Percentiles rank a stretch among this genome's conserved stretches.
Evolutionary conservation across 805 yeast species (phyloP).

Genomic region (Candida maris): DNA sequence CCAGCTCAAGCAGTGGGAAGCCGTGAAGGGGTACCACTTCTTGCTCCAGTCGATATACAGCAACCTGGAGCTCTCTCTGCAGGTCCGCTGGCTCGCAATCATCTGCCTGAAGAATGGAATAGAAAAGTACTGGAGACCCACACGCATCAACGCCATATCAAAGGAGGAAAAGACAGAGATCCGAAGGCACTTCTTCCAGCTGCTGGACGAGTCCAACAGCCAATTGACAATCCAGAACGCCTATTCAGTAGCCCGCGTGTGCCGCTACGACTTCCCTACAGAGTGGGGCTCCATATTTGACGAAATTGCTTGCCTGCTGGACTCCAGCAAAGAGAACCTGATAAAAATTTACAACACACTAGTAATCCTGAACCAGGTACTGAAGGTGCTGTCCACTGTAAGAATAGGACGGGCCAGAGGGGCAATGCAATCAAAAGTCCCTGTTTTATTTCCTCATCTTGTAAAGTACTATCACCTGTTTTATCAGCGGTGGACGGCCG

Average conservation of each 20-base stretch:
- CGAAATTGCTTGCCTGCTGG: conserved; percentile 46
- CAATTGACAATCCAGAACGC: conserved; percentile 83
- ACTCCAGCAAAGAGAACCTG: conserved; percentile 43
- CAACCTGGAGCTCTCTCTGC: conserved; percentile 54
- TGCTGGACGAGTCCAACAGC: conserved; percentile 65
- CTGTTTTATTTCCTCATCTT: conserved; percentile 56
- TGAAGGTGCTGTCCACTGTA: conserved; percentile 70
- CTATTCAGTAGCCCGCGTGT: conserved; percentile 72
- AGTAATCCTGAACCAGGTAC: conserved; percentile 67
- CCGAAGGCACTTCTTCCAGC: conserved; percentile 48
- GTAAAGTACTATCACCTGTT: conserved; percentile 55
- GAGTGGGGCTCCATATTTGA: conserved; percentile 86
- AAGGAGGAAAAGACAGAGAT: conserved; percentile 71
- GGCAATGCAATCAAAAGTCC: conserved; percentile 70
- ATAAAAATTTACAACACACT: conserved; percentile 60
- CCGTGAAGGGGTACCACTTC: conserved; percentile 37
- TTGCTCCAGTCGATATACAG: conserved; percentile 50
- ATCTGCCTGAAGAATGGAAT: conserved; percentile 87
- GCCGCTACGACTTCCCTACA: conserved; percentile 78
- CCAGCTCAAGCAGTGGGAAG: conserved; percentile 69
- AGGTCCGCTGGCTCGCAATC: conserved; percentile 79
- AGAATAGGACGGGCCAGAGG: conserved; percentile 80
- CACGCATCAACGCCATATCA: conserved; percentile 48
- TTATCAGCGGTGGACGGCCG: conserved; percentile 60
- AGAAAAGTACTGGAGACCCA: conserved; percentile 78